Conservation (phyloP, 148 eudicot species). For the Beta vulgaris region DNA sequence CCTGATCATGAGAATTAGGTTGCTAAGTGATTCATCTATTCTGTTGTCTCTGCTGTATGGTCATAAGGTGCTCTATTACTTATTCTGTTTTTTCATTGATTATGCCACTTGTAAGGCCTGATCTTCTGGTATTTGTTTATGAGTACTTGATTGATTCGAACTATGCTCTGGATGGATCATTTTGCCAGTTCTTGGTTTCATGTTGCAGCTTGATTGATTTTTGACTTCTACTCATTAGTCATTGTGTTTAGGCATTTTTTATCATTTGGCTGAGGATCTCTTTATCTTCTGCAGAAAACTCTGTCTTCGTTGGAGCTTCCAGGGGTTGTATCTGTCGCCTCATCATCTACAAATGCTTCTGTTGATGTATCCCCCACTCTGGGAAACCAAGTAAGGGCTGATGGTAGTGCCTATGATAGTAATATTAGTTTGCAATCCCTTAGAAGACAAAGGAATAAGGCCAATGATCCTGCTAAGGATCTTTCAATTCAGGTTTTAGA, state of each 20-base stretch:
- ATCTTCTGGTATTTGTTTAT: not conserved
- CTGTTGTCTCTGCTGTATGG: not conserved
- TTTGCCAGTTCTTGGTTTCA: not conserved
- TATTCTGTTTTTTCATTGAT: not conserved
- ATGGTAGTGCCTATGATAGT: slow-evolving; percentile 41
- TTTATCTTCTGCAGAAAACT: slow-evolving; percentile 59
- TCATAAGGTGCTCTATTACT: not conserved
- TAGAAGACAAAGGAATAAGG: slow-evolving; percentile 63
- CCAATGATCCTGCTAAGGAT: slow-evolving; percentile 85
- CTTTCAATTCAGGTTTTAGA: slow-evolving; percentile 88
- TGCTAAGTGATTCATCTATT: not conserved
- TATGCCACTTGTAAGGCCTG: not conserved
- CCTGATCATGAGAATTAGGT: not conserved
- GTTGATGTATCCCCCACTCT: slow-evolving; percentile 39
- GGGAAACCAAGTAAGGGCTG: slow-evolving; percentile 36
- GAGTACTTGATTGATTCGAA: not conserved
- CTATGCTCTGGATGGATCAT: not conserved
- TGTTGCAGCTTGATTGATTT: not conserved
- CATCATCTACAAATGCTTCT: slow-evolving; percentile 42
- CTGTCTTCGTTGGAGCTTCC: slow-evolving; percentile 92
- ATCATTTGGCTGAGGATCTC: not conserved
- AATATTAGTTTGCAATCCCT: slow-evolving; percentile 35
- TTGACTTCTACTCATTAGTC: not conserved
- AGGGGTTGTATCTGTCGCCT: slow-evolving; percentile 58
- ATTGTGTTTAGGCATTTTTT: not conserved